Evolutionary conservation across 2,329 filamentous ascomycete genomes (phyloP), one percentile per base, ranked within the genome.

Genomic region (Pyrenophora teres): DNA sequence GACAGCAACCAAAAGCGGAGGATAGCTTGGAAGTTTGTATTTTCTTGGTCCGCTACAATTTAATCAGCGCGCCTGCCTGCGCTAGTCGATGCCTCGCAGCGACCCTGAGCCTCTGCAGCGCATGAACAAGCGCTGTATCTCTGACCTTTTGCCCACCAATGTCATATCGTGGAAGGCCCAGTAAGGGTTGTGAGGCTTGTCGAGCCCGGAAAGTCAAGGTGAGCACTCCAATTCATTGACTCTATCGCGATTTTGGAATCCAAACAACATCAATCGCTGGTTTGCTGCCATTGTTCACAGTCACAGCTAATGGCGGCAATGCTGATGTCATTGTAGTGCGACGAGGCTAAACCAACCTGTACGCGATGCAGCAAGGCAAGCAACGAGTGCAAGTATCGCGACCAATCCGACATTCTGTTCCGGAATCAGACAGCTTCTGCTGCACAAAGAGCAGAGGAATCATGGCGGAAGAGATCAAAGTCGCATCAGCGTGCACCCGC

Each of bases 181-280:
- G 70, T 54, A 73, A 71, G 62, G 69, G 70, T 23, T 73, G 69
- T 38, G 64, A 71, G 49, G 56, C 63, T 32, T 73, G 70, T 53
- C 60, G 70, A 52, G 54, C 65, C 46, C 63, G 68, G 16, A 73
- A 71, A 52, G 63, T 72, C 40, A 73, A 72, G 57, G 70, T 72
- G 46, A 44, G 62, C 31, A 36, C 31, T 10, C 13, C 9, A 12
- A 33, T 36, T 25, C 13, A 40, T 32, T 18, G 25, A 33, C 13
- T 15, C 19, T 19, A 9, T n/a, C 10, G 6, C 6, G 23, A 25
- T 8, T 25, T 25, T 23, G 21, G 23, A 8, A 25, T 9, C 2
- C 6, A 3, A 25, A 7, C 23, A 25, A 25, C 23, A 7, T 6
- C 23, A 25, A 25, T 25, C 19, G 15, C 15, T 15, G 15, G 21